Evolutionary conservation across 306 rosid species (phyloP).

Genomic region (Acacia crassicarpa): DNA sequence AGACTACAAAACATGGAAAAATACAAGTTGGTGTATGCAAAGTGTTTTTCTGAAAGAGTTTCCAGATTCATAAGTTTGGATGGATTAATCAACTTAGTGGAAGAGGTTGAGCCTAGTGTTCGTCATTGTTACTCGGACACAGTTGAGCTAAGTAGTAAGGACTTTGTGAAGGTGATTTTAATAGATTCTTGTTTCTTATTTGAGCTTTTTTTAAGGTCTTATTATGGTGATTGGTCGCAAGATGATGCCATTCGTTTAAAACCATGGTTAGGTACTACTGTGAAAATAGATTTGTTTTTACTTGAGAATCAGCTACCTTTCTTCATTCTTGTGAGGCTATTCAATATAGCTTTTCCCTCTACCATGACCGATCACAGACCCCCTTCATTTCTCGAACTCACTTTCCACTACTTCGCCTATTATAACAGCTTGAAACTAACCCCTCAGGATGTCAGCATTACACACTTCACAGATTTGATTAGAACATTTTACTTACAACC

Average conservation of each 20-base stretch:
- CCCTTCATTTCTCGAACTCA: conserved; percentile 23
- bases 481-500: background rate
- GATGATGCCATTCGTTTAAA: background rate
- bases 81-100: background rate
- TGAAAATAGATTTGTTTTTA: background rate
- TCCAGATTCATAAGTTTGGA: background rate
- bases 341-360: background rate
- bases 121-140: conserved; percentile 18
- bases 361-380: fast-evolving
- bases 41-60: background rate
- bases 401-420: background rate
- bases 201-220: conserved; percentile 1
- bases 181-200: background rate
- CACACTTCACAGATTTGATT: too few species aligned
- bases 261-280: conserved; percentile 3
- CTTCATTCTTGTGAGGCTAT: background rate
- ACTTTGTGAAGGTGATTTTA: background rate
- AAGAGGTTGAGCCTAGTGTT: background rate
- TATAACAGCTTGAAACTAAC: conserved; percentile 11
- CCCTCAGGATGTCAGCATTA: background rate
- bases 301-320: background rate
- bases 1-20: too few species aligned
- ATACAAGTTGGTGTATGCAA: conserved; percentile 16
- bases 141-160: background rate
- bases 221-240: background rate